Evolutionary conservation across 2,329 filamentous ascomycete genomes (phyloP).

Genomic region (Fusarium denticulatum): DNA sequence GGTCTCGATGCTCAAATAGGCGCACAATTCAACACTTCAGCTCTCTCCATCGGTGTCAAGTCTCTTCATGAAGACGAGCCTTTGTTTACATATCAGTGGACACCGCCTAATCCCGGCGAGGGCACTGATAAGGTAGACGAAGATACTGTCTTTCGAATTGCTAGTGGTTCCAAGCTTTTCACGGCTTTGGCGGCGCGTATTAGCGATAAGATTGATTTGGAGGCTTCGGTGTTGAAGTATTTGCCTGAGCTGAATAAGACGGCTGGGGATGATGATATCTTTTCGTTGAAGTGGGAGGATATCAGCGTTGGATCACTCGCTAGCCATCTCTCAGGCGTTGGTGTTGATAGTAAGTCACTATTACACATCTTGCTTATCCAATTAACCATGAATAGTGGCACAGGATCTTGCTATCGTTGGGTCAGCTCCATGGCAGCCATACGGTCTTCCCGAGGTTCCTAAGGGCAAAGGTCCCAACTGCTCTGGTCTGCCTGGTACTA

Average conservation of each 20-base stretch:
- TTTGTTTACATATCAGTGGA: constrained; percentile 54
- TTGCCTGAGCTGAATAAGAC: constrained; percentile 51
- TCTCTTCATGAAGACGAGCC: constrained; percentile 53
- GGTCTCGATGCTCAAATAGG: constrained; percentile 43
- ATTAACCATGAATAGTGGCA: constrained; percentile 41
- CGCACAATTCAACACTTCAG: constrained; percentile 45
- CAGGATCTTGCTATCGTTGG: constrained; percentile 47
- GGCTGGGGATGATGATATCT: constrained; percentile 42
- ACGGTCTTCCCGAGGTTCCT: constrained; percentile 47
- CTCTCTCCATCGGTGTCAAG: constrained; percentile 52
- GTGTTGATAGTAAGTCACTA: constrained; percentile 46
- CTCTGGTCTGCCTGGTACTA: constrained; percentile 49
- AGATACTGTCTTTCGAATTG: constrained; percentile 50
- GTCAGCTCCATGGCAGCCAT: constrained; percentile 39
- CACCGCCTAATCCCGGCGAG: constrained; percentile 45
- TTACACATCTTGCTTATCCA: accelerated
- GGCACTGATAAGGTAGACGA: constrained; percentile 42
- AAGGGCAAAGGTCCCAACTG: constrained; percentile 46
- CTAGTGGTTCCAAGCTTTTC: constrained; percentile 49
- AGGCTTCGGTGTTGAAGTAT: constrained; percentile 57
- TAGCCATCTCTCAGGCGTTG: constrained; percentile 57
- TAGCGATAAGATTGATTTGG: constrained; percentile 45
- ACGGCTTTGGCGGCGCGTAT: constrained; percentile 47
- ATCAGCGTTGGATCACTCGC: constrained; percentile 58
- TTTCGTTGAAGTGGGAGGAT: constrained; percentile 56